Percentiles rank a stretch among this genome's conserved stretches.
Conservation (phyloP, 805 yeast genomes). For the Cyberlindnera mrakii region DNA sequence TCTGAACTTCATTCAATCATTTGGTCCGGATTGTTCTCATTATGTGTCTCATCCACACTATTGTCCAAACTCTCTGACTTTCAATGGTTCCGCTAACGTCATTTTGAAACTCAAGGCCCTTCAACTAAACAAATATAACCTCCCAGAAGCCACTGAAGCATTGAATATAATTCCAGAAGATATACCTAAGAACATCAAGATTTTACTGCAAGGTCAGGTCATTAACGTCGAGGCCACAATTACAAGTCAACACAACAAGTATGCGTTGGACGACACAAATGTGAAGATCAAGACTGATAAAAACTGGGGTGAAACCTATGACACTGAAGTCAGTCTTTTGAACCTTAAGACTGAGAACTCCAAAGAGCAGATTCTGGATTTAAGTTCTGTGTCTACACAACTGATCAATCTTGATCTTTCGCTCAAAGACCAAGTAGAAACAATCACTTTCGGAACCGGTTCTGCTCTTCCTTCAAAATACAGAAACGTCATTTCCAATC, state of each 20-base stretch:
- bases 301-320: slow-evolving; percentile 24
- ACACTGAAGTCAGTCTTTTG: slow-evolving; percentile 23
- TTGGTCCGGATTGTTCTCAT: slow-evolving; percentile 50
- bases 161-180: slow-evolving; percentile 23
- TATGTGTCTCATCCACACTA: slow-evolving; percentile 67
- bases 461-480: slow-evolving; percentile 81
- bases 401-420: slow-evolving; percentile 7
- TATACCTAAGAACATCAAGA: slow-evolving; percentile 11
- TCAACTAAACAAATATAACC: slow-evolving; percentile 33
- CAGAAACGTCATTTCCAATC: slow-evolving; percentile 79
- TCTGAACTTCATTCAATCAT: slow-evolving; percentile 42
- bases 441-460: slow-evolving; percentile 86
- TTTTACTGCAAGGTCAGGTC: slow-evolving; percentile 19
- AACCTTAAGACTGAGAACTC: slow-evolving; percentile 5
- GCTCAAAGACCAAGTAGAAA: slow-evolving; percentile 51
- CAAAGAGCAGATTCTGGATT: slow-evolving; percentile 5
- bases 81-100: slow-evolving; percentile 46
- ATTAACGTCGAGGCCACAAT: slow-evolving; percentile 15
- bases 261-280: slow-evolving; percentile 7
- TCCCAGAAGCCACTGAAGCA: slow-evolving; percentile 31
- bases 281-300: slow-evolving; percentile 7
- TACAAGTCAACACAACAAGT: slow-evolving; percentile 10
- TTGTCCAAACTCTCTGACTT: slow-evolving; percentile 55
- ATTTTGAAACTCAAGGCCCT: slow-evolving; percentile 53
- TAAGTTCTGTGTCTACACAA: slow-evolving; percentile 15